Percentiles rank a stretch among this genome's conserved stretches.
These are phyloP conservation scores for Camptophora hylomeconis DNA, from an alignment of 2,329 filamentous ascomycete species.

Conservation along the genomic window DNA sequence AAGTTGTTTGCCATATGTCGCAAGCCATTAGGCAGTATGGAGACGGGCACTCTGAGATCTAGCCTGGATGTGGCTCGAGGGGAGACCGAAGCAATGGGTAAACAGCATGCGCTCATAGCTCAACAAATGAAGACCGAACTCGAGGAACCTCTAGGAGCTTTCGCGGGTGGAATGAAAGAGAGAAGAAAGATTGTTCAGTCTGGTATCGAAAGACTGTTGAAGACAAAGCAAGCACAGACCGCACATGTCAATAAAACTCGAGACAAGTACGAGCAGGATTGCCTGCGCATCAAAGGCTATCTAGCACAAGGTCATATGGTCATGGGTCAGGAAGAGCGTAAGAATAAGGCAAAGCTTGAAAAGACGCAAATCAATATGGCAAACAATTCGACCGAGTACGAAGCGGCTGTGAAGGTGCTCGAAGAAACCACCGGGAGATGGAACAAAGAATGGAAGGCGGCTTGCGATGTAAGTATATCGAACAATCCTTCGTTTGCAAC, in stretches of 20 bases:
- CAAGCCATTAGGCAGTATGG: constrained; percentile 79
- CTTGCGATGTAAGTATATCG: too few relatives aligned
- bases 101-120: constrained; percentile 81
- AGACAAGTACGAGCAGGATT: constrained; percentile 94
- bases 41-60: constrained; percentile 66
- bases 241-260: constrained; percentile 86
- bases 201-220: constrained; percentile 86
- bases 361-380: constrained; percentile 96
- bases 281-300: constrained; percentile 95
- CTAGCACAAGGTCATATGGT: constrained; percentile 98
- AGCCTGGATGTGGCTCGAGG: constrained; percentile 80
- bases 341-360: constrained; percentile 96
- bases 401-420: constrained; percentile 78
- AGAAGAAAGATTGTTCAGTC: constrained; percentile 89
- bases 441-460: constrained; percentile 97
- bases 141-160: constrained; percentile 84
- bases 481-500: constrained; percentile 13
- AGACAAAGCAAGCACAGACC: constrained; percentile 86
- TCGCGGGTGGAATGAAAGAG: constrained; percentile 91
- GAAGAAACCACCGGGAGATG: constrained; percentile 91
- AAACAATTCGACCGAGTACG: constrained; percentile 83
- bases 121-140: constrained; percentile 91
- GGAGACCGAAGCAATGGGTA: constrained; percentile 87
- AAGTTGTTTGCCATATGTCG: constrained; percentile 76
- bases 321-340: constrained; percentile 97